These are phyloP conservation scores for Pseudogymnoascus sp. DNA, from an alignment of 2,329 filamentous ascomycete species.

Conservation along the genomic window DNA sequence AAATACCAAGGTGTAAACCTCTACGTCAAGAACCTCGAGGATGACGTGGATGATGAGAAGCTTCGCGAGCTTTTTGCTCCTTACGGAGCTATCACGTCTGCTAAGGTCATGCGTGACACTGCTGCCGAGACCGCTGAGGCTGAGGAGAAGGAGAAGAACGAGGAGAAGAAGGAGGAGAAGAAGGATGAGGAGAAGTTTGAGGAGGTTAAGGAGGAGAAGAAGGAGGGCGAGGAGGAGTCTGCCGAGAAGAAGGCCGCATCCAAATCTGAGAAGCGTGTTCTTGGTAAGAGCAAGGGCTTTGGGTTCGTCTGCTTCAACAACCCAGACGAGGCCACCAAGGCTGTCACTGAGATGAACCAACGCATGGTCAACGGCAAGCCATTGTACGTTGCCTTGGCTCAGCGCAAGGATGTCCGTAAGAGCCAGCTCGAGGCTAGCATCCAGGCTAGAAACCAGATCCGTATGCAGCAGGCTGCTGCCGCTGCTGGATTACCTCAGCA, in stretches of 20 bases:
- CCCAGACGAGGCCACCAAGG: conserved; percentile 97
- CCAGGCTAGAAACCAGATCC: conserved; percentile 95
- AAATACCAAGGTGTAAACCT: conserved; percentile 99
- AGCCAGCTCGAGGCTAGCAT: conserved; percentile 98
- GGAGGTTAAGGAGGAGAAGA: conserved; percentile 34
- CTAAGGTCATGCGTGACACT: conserved; percentile 96
- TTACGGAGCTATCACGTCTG: conserved; percentile 92
- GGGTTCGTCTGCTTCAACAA: conserved; percentile 99
- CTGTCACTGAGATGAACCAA: conserved; percentile 99
- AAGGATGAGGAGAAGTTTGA: conserved; percentile 35
- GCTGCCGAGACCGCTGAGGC: conserved; percentile 42
- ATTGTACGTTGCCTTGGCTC: conserved; percentile 91
- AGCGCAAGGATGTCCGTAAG: conserved; percentile 99
- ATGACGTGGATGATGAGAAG: conserved; percentile 97
- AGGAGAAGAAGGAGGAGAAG: conserved; percentile 41
- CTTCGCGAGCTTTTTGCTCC: conserved; percentile 85
- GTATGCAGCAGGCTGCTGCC: conserved; percentile 94
- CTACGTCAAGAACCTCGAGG: conserved; percentile 98
- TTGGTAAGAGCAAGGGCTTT: conserved; percentile 99
- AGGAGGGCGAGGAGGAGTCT: conserved; percentile 42
- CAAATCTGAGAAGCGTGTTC: conserved; percentile 45
- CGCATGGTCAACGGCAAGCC: conserved; percentile 97
- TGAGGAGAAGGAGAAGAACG: conserved; percentile 39
- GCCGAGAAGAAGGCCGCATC: conserved; percentile 45
- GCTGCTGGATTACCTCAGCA: conserved; percentile 81